Percentiles rank a stretch among this genome's conserved stretches.
These are phyloP conservation scores for Podaxis sp. DNA, from an alignment of 768 basidiomycete genomes.

Conservation along the genomic window DNA sequence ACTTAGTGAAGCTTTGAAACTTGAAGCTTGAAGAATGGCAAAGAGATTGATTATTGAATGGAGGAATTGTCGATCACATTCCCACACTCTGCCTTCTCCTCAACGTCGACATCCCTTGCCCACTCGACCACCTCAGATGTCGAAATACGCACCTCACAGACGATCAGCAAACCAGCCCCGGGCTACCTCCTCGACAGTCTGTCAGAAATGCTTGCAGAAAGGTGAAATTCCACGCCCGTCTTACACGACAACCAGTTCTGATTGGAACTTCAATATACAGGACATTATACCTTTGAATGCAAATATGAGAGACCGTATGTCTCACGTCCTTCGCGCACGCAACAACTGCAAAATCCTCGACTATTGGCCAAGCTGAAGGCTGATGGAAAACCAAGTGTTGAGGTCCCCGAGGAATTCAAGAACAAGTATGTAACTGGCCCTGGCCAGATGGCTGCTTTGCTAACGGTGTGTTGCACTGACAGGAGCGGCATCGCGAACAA, in stretches of 20 bases:
- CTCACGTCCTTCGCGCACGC: constrained; percentile 85
- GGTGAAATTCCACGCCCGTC: constrained; percentile 38
- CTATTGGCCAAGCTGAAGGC: constrained; percentile 64
- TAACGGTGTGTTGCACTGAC: background rate
- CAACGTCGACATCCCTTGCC: background rate
- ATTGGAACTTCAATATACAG: constrained; percentile 33
- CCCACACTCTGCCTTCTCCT: background rate
- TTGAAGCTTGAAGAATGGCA: background rate
- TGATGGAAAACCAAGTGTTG: constrained; percentile 74
- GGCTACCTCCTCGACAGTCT: constrained; percentile 65
- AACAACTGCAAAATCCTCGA: constrained; percentile 79
- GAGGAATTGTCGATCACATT: background rate
- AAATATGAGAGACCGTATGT: constrained; percentile 79
- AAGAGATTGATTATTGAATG: no score
- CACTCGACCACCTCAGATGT: constrained; percentile 44
- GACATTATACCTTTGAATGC: constrained; percentile 93
- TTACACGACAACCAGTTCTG: background rate
- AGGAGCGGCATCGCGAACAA: constrained; percentile 82
- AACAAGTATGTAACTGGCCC: constrained; percentile 54
- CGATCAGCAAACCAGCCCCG: constrained; percentile 61
- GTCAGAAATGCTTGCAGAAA: constrained; percentile 78
- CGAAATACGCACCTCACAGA: constrained; percentile 77
- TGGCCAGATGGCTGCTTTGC: background rate
- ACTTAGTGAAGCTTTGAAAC: no score
- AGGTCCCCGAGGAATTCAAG: constrained; percentile 91